Evolutionary conservation across 1,284 basidiomycete genomes (phyloP), one percentile per base, ranked within the genome.

Genomic region (Cryptococcus wingfieldii): DNA sequence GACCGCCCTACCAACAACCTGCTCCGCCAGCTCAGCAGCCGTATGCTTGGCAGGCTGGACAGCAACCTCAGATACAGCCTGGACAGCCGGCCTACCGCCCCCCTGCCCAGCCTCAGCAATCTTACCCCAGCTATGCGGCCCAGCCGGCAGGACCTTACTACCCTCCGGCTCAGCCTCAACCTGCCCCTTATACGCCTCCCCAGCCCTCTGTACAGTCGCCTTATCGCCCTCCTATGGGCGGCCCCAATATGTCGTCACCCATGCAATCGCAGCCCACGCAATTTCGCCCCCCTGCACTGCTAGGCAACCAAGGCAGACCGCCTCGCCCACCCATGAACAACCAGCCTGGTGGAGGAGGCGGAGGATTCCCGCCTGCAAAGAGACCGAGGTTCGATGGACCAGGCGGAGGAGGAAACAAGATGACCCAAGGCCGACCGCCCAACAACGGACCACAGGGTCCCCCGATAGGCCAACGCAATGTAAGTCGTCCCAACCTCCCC

Each of bases 381-480:
- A 81, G 90, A 51, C 89, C 86, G 60, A 83, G 89, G 18, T 90
- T 90, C 67, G 90, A 92, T 69, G 85, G 84, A 6, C 86, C 87
- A 0, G 83, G 63, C 23, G 57, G 55, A 6, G 27, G 8, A 16
- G 23, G 27, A 16, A 46, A 46, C 19, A 25, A 19, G 16, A 60
- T 56, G 55, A 59, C 56, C 42, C 53, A 53, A 49, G 53, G 53
- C 41, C 45, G 45, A 5, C 45, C 45, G 23, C 45, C 45, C 14
- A 25, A 7, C 19, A 46, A 12, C 27, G 25, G 27, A 25, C 18
- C 45, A 18, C 45, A 25, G 16, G 19, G 23, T 16, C 23, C 14
- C 16, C 45, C 45, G 16, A 16, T 12, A 12, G 80, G 80, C 19
- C 77, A 77, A 37, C 55, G 51, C 16, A 54, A 50, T 23, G 58